A percentile compares a stretch with the other conserved stretches of the same genome.
Evolutionary conservation across 106 monocot genomes (phyloP).

Genomic region (Agapanthus africanus): DNA sequence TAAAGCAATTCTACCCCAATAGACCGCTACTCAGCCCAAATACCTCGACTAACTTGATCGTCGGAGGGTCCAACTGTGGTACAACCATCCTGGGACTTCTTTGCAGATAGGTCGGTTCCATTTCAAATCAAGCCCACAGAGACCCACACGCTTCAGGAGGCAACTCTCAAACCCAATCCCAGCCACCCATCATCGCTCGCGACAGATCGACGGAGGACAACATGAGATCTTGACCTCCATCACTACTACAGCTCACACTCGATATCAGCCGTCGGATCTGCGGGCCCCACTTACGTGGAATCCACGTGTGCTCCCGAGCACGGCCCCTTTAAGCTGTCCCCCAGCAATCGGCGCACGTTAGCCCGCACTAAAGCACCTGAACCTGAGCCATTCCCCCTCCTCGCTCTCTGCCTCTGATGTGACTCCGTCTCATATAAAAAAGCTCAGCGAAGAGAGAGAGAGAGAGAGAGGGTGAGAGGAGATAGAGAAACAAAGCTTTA

Average conservation of each 20-base stretch:
- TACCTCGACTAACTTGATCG: too few relatives aligned
- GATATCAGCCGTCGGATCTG: background rate
- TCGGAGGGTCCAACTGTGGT: too few relatives aligned
- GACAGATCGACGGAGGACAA: too few relatives aligned
- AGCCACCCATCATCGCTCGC: too few relatives aligned
- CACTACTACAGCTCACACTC: background rate
- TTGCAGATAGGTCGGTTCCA: too few relatives aligned
- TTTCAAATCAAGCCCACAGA: too few relatives aligned
- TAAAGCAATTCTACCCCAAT: too few relatives aligned
- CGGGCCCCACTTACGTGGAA: slow-evolving; percentile 1
- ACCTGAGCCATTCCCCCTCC: background rate
- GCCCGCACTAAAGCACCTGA: slow-evolving; percentile 1
- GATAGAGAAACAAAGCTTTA: background rate
- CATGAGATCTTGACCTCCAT: too few relatives aligned
- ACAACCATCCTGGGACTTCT: too few relatives aligned
- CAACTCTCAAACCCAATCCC: too few relatives aligned
- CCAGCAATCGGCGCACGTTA: background rate
- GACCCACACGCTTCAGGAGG: too few relatives aligned
- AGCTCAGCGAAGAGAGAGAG: background rate
- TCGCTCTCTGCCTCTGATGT: background rate
- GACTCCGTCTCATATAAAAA: background rate
- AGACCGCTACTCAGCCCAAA: too few relatives aligned
- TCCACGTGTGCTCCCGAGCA: background rate
- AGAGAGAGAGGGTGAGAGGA: background rate
- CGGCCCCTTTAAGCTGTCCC: background rate